A percentile compares a stretch with the other conserved stretches of the same genome.
These are phyloP conservation scores for Coriolopsis trogii DNA, from an alignment of 1,284 basidiomycete species.

Conservation along the genomic window DNA sequence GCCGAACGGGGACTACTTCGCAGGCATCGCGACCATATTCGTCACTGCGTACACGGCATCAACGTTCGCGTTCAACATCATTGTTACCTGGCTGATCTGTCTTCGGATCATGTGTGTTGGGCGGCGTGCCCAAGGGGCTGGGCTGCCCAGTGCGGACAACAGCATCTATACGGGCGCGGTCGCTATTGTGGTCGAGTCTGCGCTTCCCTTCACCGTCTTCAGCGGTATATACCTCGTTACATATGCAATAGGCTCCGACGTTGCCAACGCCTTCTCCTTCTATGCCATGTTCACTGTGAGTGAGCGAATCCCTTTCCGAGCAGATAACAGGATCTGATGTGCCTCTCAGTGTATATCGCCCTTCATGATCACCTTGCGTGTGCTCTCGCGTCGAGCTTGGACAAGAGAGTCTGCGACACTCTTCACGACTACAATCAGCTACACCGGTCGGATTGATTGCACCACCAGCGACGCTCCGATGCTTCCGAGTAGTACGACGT, in stretches of 20 bases:
- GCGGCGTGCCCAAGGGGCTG: background rate
- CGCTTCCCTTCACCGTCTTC: conserved; percentile 24
- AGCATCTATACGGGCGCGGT: conserved; percentile 17
- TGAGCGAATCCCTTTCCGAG: background rate
- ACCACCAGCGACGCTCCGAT: no score
- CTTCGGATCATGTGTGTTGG: conserved; percentile 19
- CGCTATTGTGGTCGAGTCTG: conserved; percentile 24
- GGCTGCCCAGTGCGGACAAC: background rate
- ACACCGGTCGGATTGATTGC: conserved; percentile 6
- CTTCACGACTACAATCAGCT: conserved; percentile 22
- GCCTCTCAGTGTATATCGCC: conserved; percentile 34
- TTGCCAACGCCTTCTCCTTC: conserved; percentile 21
- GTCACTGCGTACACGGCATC: conserved; percentile 24
- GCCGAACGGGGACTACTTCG: conserved; percentile 26
- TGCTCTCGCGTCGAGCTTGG: conserved; percentile 36
- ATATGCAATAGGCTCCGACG: conserved; percentile 18
- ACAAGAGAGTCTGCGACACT: conserved; percentile 15
- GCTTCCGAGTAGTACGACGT: no score
- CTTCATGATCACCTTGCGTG: conserved; percentile 37
- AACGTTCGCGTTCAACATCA: conserved; percentile 24
- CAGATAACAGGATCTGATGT: no score
- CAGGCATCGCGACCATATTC: conserved; percentile 12
- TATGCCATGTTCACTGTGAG: conserved; percentile 27
- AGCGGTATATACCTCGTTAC: conserved; percentile 21
- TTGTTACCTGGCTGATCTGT: conserved; percentile 23